Base-by-base conservation (phyloP, 2,329 filamentous ascomycete species). In the Aspergillus niger region DNA sequence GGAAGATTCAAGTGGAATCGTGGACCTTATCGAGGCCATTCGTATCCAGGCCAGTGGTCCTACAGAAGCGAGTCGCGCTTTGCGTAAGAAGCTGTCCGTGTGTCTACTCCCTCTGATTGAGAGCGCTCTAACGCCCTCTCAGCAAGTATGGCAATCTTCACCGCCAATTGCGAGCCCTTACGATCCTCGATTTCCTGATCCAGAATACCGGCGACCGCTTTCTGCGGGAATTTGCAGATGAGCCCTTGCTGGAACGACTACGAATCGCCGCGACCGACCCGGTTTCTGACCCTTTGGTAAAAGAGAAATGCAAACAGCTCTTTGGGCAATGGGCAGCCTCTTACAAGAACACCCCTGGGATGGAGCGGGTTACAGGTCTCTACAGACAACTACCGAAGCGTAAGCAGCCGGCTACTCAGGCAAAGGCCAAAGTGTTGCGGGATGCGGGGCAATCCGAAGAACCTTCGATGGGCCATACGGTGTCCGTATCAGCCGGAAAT, bases 131-230 rank as follows among this genome's bases (percentile, higher is more conserved):
- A 69, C 53, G 24, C 55, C 26, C 24, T 11, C 39, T 32, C 64
- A 89, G 86, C 39, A 99, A 99, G 81, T 98, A 99, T 77, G 95
- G 95, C 69, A 96, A 88, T 71, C 84, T 91, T n/a, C 94, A 98
- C 76, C 89, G 92, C 53, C 95, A 99, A 77, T 83, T 98, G 36
- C 87, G 95, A 61, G 91, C 95, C 38, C 85, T 99, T 22, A 89
- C 90, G 10, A 89, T 99, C 53, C 85, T 99, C 2, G 95, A 99
- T 74, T 93, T 91, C 44, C 83, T 99, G 41, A 95, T 99, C 62
- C 91, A 97, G 73, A 99, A 99, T 79, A 93, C 92, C 2, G 94
- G 94, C 1, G 83, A 89, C 11, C 86, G 89, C 11, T 97, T 98
- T 73, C 91, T 97, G 76, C 87, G 91, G 52, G 85, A 86, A 15